Evolutionary conservation across 2,329 filamentous ascomycete genomes (phyloP).

Genomic region (Diaporthe velutina): DNA sequence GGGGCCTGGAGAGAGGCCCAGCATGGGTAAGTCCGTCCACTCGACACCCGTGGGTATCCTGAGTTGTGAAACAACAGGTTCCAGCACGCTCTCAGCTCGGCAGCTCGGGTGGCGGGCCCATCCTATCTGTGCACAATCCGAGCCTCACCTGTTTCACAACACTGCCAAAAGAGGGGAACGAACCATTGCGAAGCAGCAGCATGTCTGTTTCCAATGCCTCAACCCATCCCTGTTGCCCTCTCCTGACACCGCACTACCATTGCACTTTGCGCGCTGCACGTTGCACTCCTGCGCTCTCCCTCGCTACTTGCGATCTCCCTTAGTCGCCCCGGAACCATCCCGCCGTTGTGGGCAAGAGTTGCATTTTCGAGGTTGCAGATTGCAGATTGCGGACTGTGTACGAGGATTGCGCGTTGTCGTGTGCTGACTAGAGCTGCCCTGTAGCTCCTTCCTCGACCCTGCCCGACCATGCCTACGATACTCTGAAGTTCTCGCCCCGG

Average conservation of each 20-base stretch:
- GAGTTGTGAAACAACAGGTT: slow-evolving; percentile 38
- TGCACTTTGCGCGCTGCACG: not conserved
- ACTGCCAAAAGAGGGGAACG: slow-evolving; percentile 38
- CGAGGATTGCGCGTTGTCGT: not conserved
- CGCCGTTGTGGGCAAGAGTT: not conserved
- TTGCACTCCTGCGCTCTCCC: not conserved
- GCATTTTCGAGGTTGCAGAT: not conserved
- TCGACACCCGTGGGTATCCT: slow-evolving; percentile 25
- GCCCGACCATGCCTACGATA: slow-evolving; percentile 67
- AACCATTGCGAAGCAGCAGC: slow-evolving; percentile 17
- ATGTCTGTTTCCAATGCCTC: slow-evolving; percentile 23
- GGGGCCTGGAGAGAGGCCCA: slow-evolving; percentile 33
- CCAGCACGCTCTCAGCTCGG: slow-evolving; percentile 21
- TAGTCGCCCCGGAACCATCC: not conserved
- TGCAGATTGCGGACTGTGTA: not conserved
- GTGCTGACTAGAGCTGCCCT: slow-evolving; percentile 40
- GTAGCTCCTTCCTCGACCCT: slow-evolving; percentile 71
- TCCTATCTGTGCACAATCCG: slow-evolving; percentile 34
- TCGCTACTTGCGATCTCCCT: not conserved
- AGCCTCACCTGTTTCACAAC: slow-evolving; percentile 41
- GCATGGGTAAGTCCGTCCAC: slow-evolving; percentile 38
- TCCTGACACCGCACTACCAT: slow-evolving; percentile 15
- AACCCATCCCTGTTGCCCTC: slow-evolving; percentile 23
- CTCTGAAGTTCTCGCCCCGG: slow-evolving; percentile 64
- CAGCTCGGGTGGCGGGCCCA: slow-evolving; percentile 25